Evolutionary conservation across 2,329 filamentous ascomycete genomes (phyloP).

Genomic region (Coniella lustricola): DNA sequence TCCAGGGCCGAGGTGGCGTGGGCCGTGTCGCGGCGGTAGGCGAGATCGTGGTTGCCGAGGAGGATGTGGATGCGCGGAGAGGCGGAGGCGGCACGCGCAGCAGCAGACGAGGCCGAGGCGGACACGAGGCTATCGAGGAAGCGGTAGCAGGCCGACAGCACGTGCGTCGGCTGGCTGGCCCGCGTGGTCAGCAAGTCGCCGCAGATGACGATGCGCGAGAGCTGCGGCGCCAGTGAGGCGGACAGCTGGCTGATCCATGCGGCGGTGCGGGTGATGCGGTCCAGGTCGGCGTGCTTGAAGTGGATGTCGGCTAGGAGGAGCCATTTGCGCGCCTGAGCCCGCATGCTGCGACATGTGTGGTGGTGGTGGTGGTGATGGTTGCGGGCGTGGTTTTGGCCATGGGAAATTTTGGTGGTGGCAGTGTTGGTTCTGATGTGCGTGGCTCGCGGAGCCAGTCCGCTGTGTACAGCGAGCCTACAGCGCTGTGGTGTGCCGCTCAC

Average conservation of each 20-base stretch:
- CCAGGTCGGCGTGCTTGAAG: constrained; percentile 25
- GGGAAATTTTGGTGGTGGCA: too few species aligned
- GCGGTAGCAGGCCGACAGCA: constrained; percentile 26
- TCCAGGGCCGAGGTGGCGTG: constrained; percentile 26
- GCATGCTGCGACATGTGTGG: too few species aligned
- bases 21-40: constrained; percentile 24
- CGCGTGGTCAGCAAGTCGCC: constrained; percentile 27
- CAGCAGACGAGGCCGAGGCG: constrained; percentile 1
- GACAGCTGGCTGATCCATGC: constrained; percentile 24
- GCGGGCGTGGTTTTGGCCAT: too few species aligned
- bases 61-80: constrained; percentile 25
- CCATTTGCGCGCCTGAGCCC: constrained; percentile 17
- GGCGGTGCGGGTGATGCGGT: constrained; percentile 23
- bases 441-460: too few species aligned
- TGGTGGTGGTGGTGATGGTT: too few species aligned
- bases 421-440: too few species aligned
- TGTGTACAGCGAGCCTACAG: too few species aligned
- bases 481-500: too few species aligned
- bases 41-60: constrained; percentile 30
- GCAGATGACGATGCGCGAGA: constrained; percentile 25
- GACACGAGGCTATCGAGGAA: constrained; percentile 24
- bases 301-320: constrained; percentile 28
- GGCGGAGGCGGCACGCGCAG: constrained; percentile 21
- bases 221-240: constrained; percentile 7
- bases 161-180: constrained; percentile 24